Conservation (phyloP, 768 basidiomycete species). For the Butyriboletus loyo region DNA sequence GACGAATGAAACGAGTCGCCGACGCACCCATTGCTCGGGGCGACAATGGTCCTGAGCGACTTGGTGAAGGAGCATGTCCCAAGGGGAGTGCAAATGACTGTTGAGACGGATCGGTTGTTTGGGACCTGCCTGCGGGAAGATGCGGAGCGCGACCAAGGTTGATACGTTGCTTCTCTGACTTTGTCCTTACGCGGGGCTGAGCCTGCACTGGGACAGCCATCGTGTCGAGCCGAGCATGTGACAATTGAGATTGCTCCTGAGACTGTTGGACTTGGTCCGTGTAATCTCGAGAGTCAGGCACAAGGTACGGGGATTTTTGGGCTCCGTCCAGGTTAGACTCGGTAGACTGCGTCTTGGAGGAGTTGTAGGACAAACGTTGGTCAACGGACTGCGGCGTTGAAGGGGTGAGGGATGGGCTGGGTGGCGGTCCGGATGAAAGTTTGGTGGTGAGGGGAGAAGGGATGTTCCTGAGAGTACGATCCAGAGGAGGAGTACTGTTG, state of each 20-base stretch:
- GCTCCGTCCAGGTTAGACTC: conserved; percentile 53
- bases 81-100: conserved; percentile 39
- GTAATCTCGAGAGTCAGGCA: conserved; percentile 24
- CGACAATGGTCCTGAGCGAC: conserved; percentile 52
- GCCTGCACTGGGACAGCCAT: conserved; percentile 25
- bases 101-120: conserved; percentile 35
- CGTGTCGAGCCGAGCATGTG: conserved; percentile 17
- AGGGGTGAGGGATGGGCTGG: conserved; percentile 52
- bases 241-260: conserved; percentile 1
- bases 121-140: conserved; percentile 25
- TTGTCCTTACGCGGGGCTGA: conserved; percentile 36
- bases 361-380: conserved; percentile 74
- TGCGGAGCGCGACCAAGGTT: conserved; percentile 46
- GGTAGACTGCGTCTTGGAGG: conserved; percentile 71
- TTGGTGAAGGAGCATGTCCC: conserved; percentile 28
- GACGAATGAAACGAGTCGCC: conserved; percentile 86
- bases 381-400: conserved; percentile 51
- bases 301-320: conserved; percentile 28
- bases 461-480: conserved; percentile 37
- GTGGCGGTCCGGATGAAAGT: conserved; percentile 30
- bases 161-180: conserved; percentile 47
- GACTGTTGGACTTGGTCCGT: conserved; percentile 10
- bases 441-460: conserved; percentile 27
- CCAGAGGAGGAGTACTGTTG: conserved; percentile 44
- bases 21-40: conserved; percentile 69